Evolutionary conservation across 768 basidiomycete species (phyloP).

Genomic region (Hygrocybe coccinea): DNA sequence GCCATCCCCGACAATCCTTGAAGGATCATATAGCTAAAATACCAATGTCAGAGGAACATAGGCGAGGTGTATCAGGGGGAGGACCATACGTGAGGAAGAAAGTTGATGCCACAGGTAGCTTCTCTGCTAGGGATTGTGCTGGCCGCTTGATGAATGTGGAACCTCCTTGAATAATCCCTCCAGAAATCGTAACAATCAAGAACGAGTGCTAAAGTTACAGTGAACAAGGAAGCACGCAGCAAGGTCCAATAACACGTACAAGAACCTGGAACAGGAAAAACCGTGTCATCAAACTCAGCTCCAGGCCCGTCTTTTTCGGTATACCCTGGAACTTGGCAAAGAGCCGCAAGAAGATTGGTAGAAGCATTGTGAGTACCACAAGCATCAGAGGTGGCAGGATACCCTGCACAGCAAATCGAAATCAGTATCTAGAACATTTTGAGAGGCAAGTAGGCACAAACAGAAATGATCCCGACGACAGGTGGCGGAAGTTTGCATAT

Average conservation of each 20-base stretch:
- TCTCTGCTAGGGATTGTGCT: conserved; percentile 63
- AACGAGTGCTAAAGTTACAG: too few species aligned
- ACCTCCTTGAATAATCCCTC: conserved; percentile 76
- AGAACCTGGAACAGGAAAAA: conserved; percentile 91
- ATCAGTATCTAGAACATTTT: background rate
- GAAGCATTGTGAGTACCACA: conserved; percentile 85
- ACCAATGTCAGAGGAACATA: background rate
- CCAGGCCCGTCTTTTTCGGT: conserved; percentile 75
- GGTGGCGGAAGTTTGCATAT: conserved; percentile 62
- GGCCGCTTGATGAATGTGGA: conserved; percentile 62
- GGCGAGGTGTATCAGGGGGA: background rate
- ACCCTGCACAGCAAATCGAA: conserved; percentile 43
- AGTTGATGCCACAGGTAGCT: conserved; percentile 78
- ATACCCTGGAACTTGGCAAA: conserved; percentile 86
- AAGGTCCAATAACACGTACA: conserved; percentile 44
- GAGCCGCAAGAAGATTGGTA: conserved; percentile 74
- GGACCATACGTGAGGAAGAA: conserved; percentile 79
- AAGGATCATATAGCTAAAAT: conserved; percentile 61
- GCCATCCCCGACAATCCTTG: conserved; percentile 79
- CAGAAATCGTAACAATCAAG: conserved; percentile 57
- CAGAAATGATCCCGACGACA: conserved; percentile 72
- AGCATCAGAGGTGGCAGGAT: conserved; percentile 83
- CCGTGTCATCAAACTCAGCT: conserved; percentile 86
- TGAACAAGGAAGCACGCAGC: too few species aligned
- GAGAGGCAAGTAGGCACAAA: conserved; percentile 16